A percentile compares a stretch with the other conserved stretches of the same genome.
These are phyloP conservation scores for Hyphopichia wangnamkhiaoensis DNA, from an alignment of 1,139 yeast species.

Conservation along the genomic window DNA sequence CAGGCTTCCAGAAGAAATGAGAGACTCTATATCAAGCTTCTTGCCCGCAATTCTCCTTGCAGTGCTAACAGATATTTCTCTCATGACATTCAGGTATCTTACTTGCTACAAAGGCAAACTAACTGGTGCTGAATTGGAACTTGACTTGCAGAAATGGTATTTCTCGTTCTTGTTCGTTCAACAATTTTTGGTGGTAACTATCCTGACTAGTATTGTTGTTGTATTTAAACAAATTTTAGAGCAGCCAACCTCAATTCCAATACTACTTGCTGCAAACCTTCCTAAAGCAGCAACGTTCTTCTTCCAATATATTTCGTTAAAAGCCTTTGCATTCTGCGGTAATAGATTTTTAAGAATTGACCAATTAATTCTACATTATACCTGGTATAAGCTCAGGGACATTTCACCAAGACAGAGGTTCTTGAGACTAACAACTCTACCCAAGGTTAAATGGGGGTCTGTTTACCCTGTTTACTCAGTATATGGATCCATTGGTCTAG, in stretches of 20 bases:
- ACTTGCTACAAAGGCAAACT: conserved; percentile 51
- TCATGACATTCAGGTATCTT: conserved; percentile 50
- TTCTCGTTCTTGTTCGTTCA: conserved; percentile 74
- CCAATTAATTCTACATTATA: conserved; percentile 40
- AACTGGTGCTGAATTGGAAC: conserved; percentile 58
- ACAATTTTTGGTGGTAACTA: conserved; percentile 79
- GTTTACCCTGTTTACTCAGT: conserved; percentile 74
- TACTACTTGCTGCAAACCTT: conserved; percentile 67
- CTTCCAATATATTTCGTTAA: conserved; percentile 68
- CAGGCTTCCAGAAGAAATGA: conserved; percentile 51
- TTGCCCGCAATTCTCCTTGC: conserved; percentile 64
- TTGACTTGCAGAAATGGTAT: conserved; percentile 67
- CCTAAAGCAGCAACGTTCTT: conserved; percentile 85
- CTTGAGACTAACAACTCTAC: conserved; percentile 41
- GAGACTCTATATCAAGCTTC: conserved; percentile 55
- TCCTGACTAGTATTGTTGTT: conserved; percentile 77
- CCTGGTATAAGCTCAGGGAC: conserved; percentile 41
- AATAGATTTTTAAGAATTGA: conserved; percentile 60
- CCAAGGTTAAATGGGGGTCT: conserved; percentile 71
- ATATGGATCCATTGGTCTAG: conserved; percentile 72
- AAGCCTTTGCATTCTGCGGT: conserved; percentile 75
- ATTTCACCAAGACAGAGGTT: conserved; percentile 63
- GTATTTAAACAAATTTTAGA: conserved; percentile 64
- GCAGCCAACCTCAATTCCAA: conserved; percentile 72
- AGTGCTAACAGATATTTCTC: conserved; percentile 56